phyloP scores from a whole-genome alignment of 1,284 basidiomycete species.

The Cerrena zonata region DNA sequence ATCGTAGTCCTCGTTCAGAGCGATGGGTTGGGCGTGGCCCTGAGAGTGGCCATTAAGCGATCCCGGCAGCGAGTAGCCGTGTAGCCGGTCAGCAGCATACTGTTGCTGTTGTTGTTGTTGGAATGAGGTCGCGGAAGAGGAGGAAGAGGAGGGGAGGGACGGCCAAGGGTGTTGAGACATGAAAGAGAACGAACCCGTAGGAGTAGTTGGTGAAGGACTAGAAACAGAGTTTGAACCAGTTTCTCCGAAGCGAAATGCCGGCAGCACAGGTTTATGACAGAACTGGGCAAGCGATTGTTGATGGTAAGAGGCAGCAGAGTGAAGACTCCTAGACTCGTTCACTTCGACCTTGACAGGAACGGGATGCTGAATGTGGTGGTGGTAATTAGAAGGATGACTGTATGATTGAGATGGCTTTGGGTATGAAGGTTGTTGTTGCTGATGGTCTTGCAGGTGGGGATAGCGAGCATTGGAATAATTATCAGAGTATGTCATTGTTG shows the following conservation, averaged over 20 bases:
- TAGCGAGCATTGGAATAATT: conserved; percentile 19
- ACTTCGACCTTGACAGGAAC: conserved; percentile 22
- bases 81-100: conserved; percentile 21
- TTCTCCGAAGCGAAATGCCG: conserved; percentile 25
- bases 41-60: conserved; percentile 20
- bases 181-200: conserved; percentile 27
- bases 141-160: conserved; percentile 13
- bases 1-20: conserved; percentile 32
- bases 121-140: conserved; percentile 18
- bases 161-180: conserved; percentile 26
- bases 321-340: conserved; percentile 18
- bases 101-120: conserved; percentile 18
- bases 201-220: conserved; percentile 20
- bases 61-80: conserved; percentile 18
- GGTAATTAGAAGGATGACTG: conserved; percentile 11
- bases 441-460: conserved; percentile 17
- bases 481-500: conserved; percentile 22
- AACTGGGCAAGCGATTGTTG: conserved; percentile 16
- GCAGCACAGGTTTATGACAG: conserved; percentile 7
- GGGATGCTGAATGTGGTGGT: conserved; percentile 14
- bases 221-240: conserved; percentile 18
- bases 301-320: conserved; percentile 14
- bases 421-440: conserved; percentile 13
- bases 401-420: conserved; percentile 16
- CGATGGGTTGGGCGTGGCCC: conserved; percentile 17